Evolutionary conservation across 108 stramenopile species (phyloP).

Genomic region (Nannochloropsis salina): DNA sequence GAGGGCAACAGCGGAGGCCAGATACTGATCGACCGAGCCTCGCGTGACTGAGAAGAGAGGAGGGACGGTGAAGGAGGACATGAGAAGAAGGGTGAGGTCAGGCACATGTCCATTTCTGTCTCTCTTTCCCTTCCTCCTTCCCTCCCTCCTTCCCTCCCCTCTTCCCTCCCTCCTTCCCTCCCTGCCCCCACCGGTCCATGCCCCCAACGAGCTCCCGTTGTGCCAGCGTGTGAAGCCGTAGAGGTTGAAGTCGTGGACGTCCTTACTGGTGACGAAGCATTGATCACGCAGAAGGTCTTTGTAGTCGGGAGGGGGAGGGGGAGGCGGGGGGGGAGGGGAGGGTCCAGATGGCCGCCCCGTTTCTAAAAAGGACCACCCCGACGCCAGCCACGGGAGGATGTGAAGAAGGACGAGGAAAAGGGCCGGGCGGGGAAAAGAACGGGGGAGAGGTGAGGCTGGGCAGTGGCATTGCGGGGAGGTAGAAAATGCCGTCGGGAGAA

Average conservation of each 20-base stretch:
- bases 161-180: too few species aligned
- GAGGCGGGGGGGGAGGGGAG: not conserved
- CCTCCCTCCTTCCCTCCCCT: too few species aligned
- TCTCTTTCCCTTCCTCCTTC: too few species aligned
- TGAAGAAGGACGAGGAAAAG: constrained; percentile 2
- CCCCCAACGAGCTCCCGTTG: constrained; percentile 10
- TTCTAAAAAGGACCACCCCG: too few species aligned
- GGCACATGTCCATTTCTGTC: too few species aligned
- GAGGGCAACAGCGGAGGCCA: not conserved
- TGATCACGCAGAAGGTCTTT: not conserved
- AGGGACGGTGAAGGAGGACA: not conserved
- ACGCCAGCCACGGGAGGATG: not conserved
- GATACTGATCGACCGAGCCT: not conserved
- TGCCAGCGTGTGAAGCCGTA: not conserved
- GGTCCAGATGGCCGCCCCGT: too few species aligned
- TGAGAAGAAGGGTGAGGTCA: not conserved
- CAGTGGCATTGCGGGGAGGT: not conserved
- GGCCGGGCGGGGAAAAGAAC: not conserved
- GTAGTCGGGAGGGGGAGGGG: too few species aligned
- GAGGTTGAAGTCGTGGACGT: not conserved
- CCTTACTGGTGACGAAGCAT: not conserved
- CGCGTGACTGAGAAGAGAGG: not conserved
- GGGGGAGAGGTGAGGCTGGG: not conserved
- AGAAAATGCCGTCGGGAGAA: not conserved
- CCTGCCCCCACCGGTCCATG: not conserved